Conservation (phyloP, 2,329 filamentous ascomycete genomes). For the Celoporthe dispersa region DNA sequence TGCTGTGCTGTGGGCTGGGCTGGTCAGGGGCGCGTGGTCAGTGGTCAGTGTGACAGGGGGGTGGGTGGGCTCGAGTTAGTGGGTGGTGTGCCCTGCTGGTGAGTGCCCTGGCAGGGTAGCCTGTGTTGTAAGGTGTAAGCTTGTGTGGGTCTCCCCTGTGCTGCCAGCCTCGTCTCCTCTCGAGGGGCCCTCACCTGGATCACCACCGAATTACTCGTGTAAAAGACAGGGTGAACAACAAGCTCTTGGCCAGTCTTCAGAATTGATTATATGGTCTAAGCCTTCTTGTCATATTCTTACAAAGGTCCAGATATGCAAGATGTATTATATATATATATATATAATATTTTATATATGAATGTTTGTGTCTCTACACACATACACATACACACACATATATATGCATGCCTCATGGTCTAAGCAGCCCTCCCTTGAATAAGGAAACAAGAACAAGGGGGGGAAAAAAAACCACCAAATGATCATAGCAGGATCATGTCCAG, state of each 20-base stretch:
- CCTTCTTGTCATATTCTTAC: no score
- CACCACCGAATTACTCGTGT: no score
- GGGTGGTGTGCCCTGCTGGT: not conserved
- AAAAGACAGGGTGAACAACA: not conserved
- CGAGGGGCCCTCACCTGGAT: no score
- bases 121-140: not conserved
- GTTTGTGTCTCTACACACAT: not conserved
- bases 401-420: not conserved
- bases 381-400: not conserved
- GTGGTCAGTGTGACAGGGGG: not conserved
- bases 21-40: no score
- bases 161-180: not conserved
- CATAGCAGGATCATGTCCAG: not conserved
- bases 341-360: no score
- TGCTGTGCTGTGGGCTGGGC: not conserved
- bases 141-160: not conserved
- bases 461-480: no score
- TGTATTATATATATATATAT: no score
- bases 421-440: not conserved
- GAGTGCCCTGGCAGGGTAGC: not conserved
- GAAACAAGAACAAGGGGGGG: no score
- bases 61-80: not conserved
- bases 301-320: no score
- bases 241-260: no score
- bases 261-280: no score